Evolutionary conservation across 441 rosid genomes (phyloP), one percentile per base, ranked within the genome.

Genomic region (Euphorbia corollata): DNA sequence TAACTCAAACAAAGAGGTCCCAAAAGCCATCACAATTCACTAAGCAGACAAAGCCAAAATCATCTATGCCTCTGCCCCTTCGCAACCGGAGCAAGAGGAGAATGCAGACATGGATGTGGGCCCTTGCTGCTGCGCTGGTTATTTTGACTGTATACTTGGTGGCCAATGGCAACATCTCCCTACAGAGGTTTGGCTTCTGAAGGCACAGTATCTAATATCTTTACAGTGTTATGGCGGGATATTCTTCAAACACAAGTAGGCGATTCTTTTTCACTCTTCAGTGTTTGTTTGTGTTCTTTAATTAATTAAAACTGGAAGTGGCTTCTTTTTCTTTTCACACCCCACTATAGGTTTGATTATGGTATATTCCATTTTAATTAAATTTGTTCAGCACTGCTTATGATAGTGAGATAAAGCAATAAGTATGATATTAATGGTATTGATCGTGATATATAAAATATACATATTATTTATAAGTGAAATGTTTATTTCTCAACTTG

Each of bases 51-150:
- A 86, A 81, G 80, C 55, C 81, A 36, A 85, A 84, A 71, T 74
- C 87, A 68, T 73, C 86, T 15, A 64, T 83, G 74, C 91, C 96
- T 43, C 82, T 75, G 11, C 86, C 92, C 18, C 74, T 87, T 32
- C 86, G 96, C 67, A 85, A 81, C 77, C 77, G 95, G 24, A 77
- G 90, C 50, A 89, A 80, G 83, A 81, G 87, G 72, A 89, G 79
- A 74, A 83, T 84, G 80, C 84, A 77, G 74, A 74, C 85, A 61
- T 91, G 94, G 91, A 89, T 84, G 89, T 89, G 92, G 98, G 77
- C 68, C 7, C 75, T 83, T 58, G 78, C 85, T 50, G 8, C 73
- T 6, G 74, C 67, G 27, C 15, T 74, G 61, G 69, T 69, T 10
- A 61, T 73, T 36, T 16, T 85, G 22, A 84, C 79, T 30, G 77